Percentiles rank a stretch among this genome's conserved stretches.
phyloP scores from a whole-genome alignment of 2,329 filamentous ascomycete genomes.

The Botrytis deweyae region DNA sequence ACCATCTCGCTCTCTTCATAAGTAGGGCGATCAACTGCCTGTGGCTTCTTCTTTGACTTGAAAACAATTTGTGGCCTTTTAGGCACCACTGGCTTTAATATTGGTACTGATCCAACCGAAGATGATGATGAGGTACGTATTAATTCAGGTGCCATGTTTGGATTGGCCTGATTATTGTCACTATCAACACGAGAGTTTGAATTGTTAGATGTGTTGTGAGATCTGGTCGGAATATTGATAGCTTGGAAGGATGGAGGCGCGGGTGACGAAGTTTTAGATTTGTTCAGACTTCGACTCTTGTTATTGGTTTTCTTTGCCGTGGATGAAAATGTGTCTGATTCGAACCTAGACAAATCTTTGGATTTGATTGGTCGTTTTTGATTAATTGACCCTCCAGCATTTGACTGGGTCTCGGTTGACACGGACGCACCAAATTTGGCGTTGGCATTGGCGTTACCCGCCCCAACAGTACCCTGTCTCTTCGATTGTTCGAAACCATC shows the following conservation, averaged over 20 bases:
- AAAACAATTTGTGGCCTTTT: constrained; percentile 22
- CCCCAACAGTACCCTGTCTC: constrained; percentile 15
- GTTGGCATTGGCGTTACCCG: constrained; percentile 27
- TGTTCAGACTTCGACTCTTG: constrained; percentile 15
- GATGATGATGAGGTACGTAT: constrained; percentile 25
- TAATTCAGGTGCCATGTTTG: constrained; percentile 26
- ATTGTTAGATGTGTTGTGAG: constrained; percentile 20
- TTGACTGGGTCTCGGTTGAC: constrained; percentile 33
- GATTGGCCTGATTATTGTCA: constrained; percentile 11
- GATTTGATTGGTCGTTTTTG: constrained; percentile 33
- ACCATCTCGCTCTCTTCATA: constrained; percentile 30
- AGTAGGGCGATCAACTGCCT: constrained; percentile 23
- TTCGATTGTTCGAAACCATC: constrained; percentile 17
- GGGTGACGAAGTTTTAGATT: constrained; percentile 24
- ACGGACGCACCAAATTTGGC: constrained; percentile 30
- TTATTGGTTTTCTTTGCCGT: constrained; percentile 22
- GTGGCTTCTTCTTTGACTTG: constrained; percentile 28
- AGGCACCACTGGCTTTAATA: constrained; percentile 7
- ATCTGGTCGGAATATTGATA: constrained; percentile 23
- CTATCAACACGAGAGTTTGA: constrained; percentile 17
- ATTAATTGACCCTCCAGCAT: constrained; percentile 25
- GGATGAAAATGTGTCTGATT: constrained; percentile 35
- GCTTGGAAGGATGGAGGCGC: constrained; percentile 25
- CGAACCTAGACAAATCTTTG: constrained; percentile 31
- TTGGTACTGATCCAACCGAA: constrained; percentile 24